Conservation (phyloP, 2,329 filamentous ascomycete species). For the Nothomitra cinnamomea region DNA sequence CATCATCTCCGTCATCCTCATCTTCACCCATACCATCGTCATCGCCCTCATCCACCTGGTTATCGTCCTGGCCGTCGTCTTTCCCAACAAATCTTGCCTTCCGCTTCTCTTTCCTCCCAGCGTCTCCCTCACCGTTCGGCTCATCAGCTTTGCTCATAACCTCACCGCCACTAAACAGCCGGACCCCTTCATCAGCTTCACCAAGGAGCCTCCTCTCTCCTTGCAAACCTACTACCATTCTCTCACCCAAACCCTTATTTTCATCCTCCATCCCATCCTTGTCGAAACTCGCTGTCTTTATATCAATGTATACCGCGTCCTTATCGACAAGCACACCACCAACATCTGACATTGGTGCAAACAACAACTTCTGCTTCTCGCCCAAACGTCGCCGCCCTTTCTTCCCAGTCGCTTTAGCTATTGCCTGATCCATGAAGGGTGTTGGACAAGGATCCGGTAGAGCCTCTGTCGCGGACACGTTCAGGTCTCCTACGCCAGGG, state of each 20-base stretch:
- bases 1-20: slow-evolving; percentile 37
- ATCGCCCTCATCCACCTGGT: slow-evolving; percentile 40
- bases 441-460: slow-evolving; percentile 92
- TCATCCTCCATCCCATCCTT: slow-evolving; percentile 40
- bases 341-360: slow-evolving; percentile 96
- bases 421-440: slow-evolving; percentile 71
- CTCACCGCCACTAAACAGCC: slow-evolving; percentile 67
- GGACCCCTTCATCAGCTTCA: slow-evolving; percentile 63
- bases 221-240: slow-evolving; percentile 82
- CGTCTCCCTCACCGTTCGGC: slow-evolving; percentile 38
- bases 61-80: slow-evolving; percentile 31
- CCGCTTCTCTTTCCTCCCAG: slow-evolving; percentile 35
- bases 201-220: slow-evolving; percentile 67
- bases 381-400: slow-evolving; percentile 64
- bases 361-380: slow-evolving; percentile 91
- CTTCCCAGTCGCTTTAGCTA: slow-evolving; percentile 73
- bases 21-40: slow-evolving; percentile 26
- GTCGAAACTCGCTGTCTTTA: slow-evolving; percentile 56
- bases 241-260: slow-evolving; percentile 83
- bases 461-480: slow-evolving; percentile 65
- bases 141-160: slow-evolving; percentile 40
- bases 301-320: slow-evolving; percentile 81
- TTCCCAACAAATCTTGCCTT: slow-evolving; percentile 29
- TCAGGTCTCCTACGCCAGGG: slow-evolving; percentile 80
- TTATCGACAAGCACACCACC: slow-evolving; percentile 93